Evolutionary conservation across 78 protist genomes (phyloP).

Genomic region (Cavenderia fasciculata): DNA sequence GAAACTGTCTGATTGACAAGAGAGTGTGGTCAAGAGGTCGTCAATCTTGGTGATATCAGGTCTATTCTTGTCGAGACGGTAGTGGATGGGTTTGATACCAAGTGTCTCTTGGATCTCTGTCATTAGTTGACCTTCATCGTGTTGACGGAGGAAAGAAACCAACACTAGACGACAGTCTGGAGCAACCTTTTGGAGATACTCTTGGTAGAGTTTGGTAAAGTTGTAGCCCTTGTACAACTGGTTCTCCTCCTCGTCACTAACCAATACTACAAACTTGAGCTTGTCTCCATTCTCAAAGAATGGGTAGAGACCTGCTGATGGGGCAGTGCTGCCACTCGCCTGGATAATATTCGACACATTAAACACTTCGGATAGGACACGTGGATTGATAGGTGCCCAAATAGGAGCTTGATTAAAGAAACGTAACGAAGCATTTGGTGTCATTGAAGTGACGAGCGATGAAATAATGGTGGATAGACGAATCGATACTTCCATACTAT

Average conservation of each 20-base stretch:
- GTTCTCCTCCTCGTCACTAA: slow-evolving; percentile 71
- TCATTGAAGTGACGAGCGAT: slow-evolving; percentile 32
- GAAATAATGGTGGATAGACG: slow-evolving; percentile 49
- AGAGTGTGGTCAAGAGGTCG: slow-evolving; percentile 37
- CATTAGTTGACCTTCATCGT: slow-evolving; percentile 14
- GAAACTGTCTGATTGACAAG: slow-evolving; percentile 31
- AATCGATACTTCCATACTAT: slow-evolving; percentile 68
- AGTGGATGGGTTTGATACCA: slow-evolving; percentile 2
- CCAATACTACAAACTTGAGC: slow-evolving; percentile 8
- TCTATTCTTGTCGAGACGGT: slow-evolving; percentile 23
- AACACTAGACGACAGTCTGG: slow-evolving; percentile 67
- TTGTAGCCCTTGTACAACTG: not conserved
- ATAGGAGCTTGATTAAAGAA: slow-evolving; percentile 66
- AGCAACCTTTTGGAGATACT: slow-evolving; percentile 35
- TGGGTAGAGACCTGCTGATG: slow-evolving; percentile 73
- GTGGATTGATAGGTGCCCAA: slow-evolving; percentile 47
- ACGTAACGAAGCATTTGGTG: slow-evolving; percentile 20
- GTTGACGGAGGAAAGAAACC: slow-evolving; percentile 44
- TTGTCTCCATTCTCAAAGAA: slow-evolving; percentile 3
- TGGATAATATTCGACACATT: slow-evolving; percentile 39
- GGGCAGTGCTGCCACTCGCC: slow-evolving; percentile 46
- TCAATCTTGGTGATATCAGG: slow-evolving; percentile 61
- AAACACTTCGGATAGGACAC: slow-evolving; percentile 27
- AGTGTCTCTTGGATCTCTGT: not conserved
- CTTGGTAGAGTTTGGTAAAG: slow-evolving; percentile 19